These are phyloP conservation scores for Moricandia arvensis DNA, from an alignment of 345 rosid species.

Conservation along the genomic window DNA sequence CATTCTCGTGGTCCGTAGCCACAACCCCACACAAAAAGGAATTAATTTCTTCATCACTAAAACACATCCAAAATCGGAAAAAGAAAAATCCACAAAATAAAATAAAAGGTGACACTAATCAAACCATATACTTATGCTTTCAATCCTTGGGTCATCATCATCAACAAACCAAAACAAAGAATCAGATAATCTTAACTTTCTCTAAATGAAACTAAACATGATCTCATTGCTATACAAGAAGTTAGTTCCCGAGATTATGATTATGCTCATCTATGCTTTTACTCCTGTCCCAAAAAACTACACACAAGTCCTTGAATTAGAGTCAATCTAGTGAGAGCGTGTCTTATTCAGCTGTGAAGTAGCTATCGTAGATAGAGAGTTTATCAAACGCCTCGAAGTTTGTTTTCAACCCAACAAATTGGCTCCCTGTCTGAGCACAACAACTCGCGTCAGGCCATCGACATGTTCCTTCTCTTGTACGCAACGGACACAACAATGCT, in stretches of 20 bases:
- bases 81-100: not conserved
- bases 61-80: not conserved
- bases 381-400: conserved; percentile 85
- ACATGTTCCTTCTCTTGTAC: conserved; percentile 72
- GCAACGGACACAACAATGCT: conserved; percentile 53
- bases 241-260: conserved; percentile 29
- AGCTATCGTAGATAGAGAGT: conserved; percentile 70
- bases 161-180: conserved; percentile 6
- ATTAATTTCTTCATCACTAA: too few species aligned
- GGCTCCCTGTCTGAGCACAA: conserved; percentile 83
- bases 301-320: not conserved
- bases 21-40: not conserved
- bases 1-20: conserved; percentile 7
- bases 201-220: conserved; percentile 25
- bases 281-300: conserved; percentile 24
- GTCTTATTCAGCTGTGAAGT: conserved; percentile 59
- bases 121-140: not conserved
- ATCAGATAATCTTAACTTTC: conserved; percentile 25
- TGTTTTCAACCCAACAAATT: conserved; percentile 76
- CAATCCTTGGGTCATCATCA: not conserved
- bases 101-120: not conserved
- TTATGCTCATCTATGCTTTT: conserved; percentile 23
- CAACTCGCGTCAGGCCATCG: conserved; percentile 92
- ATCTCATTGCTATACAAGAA: conserved; percentile 33
- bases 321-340: conserved; percentile 3